A percentile compares a stretch with the other conserved stretches of the same genome.
Evolutionary conservation across 257 asterid species (phyloP).

Genomic region (Solanum pimpinellifolium): DNA sequence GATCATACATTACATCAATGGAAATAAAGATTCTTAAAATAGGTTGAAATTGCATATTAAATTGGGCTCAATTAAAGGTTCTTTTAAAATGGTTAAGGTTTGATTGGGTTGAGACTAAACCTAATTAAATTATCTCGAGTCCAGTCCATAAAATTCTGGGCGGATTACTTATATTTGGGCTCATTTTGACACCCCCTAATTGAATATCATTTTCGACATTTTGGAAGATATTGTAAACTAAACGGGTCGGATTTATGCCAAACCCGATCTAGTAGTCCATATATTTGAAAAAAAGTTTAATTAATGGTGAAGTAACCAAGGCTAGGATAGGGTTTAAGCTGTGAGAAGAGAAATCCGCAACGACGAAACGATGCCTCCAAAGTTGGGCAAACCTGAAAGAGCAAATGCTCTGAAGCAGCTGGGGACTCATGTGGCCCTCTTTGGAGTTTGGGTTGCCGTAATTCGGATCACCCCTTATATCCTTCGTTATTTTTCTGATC

Average conservation of each 20-base stretch:
- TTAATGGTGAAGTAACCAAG: background rate
- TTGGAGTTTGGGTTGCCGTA: constrained; percentile 71
- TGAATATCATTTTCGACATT: background rate
- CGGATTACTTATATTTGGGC: background rate
- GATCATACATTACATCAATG: background rate
- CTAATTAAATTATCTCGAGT: background rate
- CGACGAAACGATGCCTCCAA: constrained; percentile 62
- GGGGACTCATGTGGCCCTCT: constrained; percentile 52
- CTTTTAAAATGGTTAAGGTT: background rate
- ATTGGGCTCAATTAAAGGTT: background rate
- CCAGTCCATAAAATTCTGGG: background rate
- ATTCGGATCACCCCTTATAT: constrained; percentile 69
- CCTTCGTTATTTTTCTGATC: constrained; percentile 61
- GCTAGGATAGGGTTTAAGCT: constrained; percentile 24
- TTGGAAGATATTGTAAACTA: background rate
- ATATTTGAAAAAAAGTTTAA: background rate
- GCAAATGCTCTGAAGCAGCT: constrained; percentile 86
- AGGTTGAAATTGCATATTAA: background rate
- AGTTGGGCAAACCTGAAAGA: constrained; percentile 75
- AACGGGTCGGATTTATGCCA: background rate
- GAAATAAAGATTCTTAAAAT: background rate
- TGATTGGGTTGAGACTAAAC: background rate
- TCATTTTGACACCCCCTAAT: background rate
- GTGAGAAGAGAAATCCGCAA: background rate
- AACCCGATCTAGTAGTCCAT: background rate